Percentiles rank a stretch among this genome's conserved stretches.
Evolutionary conservation across 2,329 filamentous ascomycete species (phyloP).

Genomic region (Microdochium nivale): DNA sequence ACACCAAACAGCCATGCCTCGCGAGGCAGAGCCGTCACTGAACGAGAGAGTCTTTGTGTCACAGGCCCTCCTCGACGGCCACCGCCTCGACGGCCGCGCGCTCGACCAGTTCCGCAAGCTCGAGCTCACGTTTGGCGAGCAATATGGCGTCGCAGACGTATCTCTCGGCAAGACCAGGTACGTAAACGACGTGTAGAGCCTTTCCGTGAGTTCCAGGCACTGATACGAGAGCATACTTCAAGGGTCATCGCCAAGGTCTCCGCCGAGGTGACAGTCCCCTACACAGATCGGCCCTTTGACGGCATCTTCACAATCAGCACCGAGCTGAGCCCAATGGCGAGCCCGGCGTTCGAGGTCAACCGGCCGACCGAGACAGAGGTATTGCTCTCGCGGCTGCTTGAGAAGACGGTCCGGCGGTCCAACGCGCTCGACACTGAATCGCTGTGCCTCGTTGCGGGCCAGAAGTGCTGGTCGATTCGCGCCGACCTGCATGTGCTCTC

Average conservation of each 20-base stretch:
- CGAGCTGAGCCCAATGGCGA: constrained; percentile 87
- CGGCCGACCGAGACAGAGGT: constrained; percentile 77
- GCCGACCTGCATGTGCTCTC: constrained; percentile 88
- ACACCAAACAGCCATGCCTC: constrained; percentile 58
- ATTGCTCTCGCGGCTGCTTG: constrained; percentile 77
- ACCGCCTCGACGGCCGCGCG: constrained; percentile 76
- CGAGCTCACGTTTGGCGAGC: constrained; percentile 75
- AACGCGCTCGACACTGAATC: constrained; percentile 93
- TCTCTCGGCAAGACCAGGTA: constrained; percentile 85
- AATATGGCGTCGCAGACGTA: constrained; percentile 85
- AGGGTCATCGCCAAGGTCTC: constrained; percentile 81
- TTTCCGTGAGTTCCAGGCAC: no score
- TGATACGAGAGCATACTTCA: constrained; percentile 2
- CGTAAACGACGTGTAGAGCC: no score
- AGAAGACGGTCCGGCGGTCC: constrained; percentile 89
- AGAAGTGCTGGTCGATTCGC: constrained; percentile 85
- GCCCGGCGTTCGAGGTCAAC: constrained; percentile 80
- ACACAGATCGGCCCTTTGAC: constrained; percentile 84
- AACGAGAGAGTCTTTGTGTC: constrained; percentile 83
- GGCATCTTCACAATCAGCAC: constrained; percentile 89
- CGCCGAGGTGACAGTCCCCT: constrained; percentile 79
- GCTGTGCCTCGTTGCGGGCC: constrained; percentile 81
- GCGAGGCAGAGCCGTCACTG: constrained; percentile 81
- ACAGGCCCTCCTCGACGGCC: constrained; percentile 70
- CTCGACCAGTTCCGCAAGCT: constrained; percentile 74